Percentiles rank a stretch among this genome's conserved stretches.
phyloP scores from a whole-genome alignment of 2,329 filamentous ascomycete genomes.

The Fonsecaea multimorphosa region DNA sequence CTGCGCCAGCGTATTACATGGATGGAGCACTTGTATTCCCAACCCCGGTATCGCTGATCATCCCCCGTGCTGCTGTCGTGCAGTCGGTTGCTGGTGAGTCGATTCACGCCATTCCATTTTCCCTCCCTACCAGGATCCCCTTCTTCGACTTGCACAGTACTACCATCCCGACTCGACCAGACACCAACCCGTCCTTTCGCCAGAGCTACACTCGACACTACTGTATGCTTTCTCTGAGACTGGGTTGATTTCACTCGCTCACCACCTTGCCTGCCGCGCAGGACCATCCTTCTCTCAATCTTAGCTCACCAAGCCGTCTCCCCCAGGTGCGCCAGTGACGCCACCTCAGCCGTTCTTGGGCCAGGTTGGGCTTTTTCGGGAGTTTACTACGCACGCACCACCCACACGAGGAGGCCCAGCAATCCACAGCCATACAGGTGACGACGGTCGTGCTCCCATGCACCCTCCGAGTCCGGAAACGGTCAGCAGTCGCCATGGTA shows the following conservation, averaged over 20 bases:
- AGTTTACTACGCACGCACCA: constrained; percentile 7
- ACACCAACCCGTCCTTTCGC: not conserved
- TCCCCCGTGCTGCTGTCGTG: not conserved
- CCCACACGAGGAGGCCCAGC: constrained; percentile 9
- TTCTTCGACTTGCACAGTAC: not conserved
- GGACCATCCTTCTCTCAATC: not conserved
- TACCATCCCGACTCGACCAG: constrained; percentile 1
- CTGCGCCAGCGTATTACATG: constrained; percentile 3
- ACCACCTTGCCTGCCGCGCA: not conserved
- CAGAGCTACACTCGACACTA: not conserved
- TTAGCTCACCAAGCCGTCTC: constrained; percentile 1
- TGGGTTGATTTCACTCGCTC: not conserved
- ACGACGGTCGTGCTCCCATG: not conserved
- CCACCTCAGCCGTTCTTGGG: constrained; percentile 8
- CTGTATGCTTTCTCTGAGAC: not conserved
- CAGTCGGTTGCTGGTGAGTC: not conserved
- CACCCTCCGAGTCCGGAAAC: constrained; percentile 8
- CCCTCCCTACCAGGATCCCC: not conserved
- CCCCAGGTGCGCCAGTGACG: constrained; percentile 4
- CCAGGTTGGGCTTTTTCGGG: constrained; percentile 8
- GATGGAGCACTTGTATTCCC: not conserved
- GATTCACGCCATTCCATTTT: constrained; percentile 6
- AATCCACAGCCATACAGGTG: not conserved
- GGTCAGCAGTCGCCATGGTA: constrained; percentile 10
- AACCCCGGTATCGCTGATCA: constrained; percentile 6